Base-by-base conservation (phyloP, 495 filamentous ascomycete genomes). In the Penicillium samsonianum region DNA sequence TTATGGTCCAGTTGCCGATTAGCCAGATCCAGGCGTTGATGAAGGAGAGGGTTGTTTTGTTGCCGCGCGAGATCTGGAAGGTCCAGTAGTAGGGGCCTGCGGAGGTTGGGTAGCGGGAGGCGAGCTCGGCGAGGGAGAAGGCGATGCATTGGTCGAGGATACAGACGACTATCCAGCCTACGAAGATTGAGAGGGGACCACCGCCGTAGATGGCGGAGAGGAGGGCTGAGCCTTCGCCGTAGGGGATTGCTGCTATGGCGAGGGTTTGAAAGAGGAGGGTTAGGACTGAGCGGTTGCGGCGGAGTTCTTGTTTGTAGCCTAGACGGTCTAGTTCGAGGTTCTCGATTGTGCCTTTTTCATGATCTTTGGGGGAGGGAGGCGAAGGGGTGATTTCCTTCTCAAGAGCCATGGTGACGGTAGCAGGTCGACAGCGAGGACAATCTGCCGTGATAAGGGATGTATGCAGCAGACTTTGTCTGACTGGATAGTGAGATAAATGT, bases 1-100 rank as follows among this genome's bases (percentile, higher is more conserved):
- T 89, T 51, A 88, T 87, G 28, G 85, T 88, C 69, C 86, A 86
- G 63, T 88, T 88, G 25, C 85, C 86, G 22, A 88, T 80, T 8
- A 86, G 76, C 65, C 83, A 88, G 20, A 84, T 69, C 86, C 87
- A 89, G 50, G 83, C 85, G 58, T 80, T 87, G 53, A 87, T 80
- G 73, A 87, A 89, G 12, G 84, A 85, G 4, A 84, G 66, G 8
- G 84, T 65, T 2, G 67, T 61, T 45, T 72, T 73, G 28, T 61
- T 59, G 37, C 62, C 55, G 2, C 56, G 42, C 3, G 70, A 67
- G 10, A 76, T 61, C 30, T 76, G 84, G 31, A 71, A 74, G 35
- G 73, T 72, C 78, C 78, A 81, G 65, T 80, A 82, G 55, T 82
- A 80, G 17, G 75, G 74, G 0, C 79, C 79, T 19, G 78, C 77